phyloP scores from a whole-genome alignment of 2,329 filamentous ascomycete genomes.

The Cladosporium sp. region DNA sequence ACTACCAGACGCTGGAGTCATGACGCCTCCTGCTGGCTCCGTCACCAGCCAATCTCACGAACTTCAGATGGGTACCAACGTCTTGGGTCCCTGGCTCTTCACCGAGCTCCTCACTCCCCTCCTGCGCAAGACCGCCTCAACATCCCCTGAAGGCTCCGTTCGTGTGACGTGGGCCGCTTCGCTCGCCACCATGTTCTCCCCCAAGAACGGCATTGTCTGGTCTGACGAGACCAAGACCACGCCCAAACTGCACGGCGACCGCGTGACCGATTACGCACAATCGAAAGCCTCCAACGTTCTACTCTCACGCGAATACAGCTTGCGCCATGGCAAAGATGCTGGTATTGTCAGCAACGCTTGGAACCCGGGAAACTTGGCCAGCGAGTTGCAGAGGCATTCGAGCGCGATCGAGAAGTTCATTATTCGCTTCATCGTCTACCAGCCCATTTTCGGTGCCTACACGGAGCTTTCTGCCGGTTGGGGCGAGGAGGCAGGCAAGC shows the following conservation, averaged over 20 bases:
- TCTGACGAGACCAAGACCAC: constrained; percentile 21
- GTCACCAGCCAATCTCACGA: constrained; percentile 37
- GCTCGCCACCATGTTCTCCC: constrained; percentile 26
- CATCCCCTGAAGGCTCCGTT: constrained; percentile 26
- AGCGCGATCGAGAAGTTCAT: constrained; percentile 15
- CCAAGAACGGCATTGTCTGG: constrained; percentile 25
- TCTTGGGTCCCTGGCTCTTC: constrained; percentile 37
- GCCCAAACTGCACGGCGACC: constrained; percentile 23
- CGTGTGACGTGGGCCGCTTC: constrained; percentile 36
- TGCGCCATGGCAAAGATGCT: constrained; percentile 21
- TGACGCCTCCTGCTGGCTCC: constrained; percentile 38
- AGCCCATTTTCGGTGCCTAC: constrained; percentile 33
- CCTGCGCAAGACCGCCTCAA: constrained; percentile 30
- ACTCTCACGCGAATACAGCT: constrained; percentile 26
- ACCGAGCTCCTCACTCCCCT: constrained; percentile 35
- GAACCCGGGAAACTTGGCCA: constrained; percentile 36
- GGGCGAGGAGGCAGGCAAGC: constrained; percentile 27
- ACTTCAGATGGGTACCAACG: constrained; percentile 38
- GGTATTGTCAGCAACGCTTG: constrained; percentile 32
- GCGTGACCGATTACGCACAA: constrained; percentile 28
- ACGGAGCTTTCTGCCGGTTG: constrained; percentile 37
- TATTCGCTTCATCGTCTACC: constrained; percentile 25
- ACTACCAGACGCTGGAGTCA: constrained; percentile 26
- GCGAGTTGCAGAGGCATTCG: constrained; percentile 33
- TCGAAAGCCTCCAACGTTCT: constrained; percentile 34